Conservation (phyloP, 106 monocot species). For the Vanilla planifolia region DNA sequence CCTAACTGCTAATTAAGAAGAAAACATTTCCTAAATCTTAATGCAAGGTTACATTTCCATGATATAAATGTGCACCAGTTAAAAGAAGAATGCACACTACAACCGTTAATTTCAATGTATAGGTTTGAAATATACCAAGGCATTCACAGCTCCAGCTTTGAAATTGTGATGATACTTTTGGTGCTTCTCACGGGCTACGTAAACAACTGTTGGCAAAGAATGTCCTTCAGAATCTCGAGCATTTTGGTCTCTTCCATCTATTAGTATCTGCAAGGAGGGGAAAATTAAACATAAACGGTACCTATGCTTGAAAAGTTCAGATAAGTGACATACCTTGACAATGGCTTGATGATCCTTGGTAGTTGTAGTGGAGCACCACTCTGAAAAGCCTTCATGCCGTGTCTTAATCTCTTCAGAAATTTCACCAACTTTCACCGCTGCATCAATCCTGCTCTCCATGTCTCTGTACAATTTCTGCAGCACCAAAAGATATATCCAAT, state of each 20-base stretch:
- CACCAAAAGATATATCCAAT: neutral
- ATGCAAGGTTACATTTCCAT: too few species aligned
- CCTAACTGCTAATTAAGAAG: too few species aligned
- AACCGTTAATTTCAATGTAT: too few species aligned
- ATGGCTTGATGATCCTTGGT: constrained; percentile 42
- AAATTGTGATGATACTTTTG: constrained; percentile 57
- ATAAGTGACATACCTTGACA: constrained; percentile 18
- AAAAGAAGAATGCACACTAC: too few species aligned
- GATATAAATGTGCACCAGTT: too few species aligned
- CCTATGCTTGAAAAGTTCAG: neutral
- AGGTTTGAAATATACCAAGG: constrained; percentile 29
- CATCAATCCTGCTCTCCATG: constrained; percentile 40
- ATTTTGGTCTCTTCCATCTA: constrained; percentile 49
- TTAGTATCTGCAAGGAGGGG: constrained; percentile 34
- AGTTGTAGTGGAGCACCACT: constrained; percentile 24
- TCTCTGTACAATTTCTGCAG: constrained; percentile 34
- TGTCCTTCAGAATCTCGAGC: constrained; percentile 25
- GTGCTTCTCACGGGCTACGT: constrained; percentile 74
- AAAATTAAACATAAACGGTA: neutral
- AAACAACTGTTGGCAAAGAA: constrained; percentile 55
- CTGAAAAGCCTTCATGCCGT: constrained; percentile 34
- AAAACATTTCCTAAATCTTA: too few species aligned
- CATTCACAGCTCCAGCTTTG: constrained; percentile 79
- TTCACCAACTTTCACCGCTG: constrained; percentile 8
- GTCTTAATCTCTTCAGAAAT: constrained; percentile 16